phyloP scores from a whole-genome alignment of 768 basidiomycete genomes.

The Boletus tylopilopsis region DNA sequence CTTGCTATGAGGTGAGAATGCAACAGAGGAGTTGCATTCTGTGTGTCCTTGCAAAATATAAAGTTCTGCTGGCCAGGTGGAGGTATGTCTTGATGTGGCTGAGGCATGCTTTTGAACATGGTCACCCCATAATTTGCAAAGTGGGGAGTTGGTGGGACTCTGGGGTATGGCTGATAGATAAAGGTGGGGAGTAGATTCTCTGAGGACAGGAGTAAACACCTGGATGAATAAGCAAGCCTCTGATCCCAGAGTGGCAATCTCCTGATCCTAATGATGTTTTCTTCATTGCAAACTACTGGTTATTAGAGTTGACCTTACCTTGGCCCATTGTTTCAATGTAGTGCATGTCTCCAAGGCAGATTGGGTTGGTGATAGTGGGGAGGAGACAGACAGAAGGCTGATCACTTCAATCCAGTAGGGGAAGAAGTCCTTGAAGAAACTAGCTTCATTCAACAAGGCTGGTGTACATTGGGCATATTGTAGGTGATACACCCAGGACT shows the following conservation, averaged over 20 bases:
- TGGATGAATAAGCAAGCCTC: not conserved
- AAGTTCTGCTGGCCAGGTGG: not conserved
- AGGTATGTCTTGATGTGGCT: not conserved
- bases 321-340: not conserved
- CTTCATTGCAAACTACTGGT: not conserved
- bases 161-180: not conserved
- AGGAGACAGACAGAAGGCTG: slow-evolving; percentile 8
- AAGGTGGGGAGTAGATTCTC: not conserved
- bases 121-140: not conserved
- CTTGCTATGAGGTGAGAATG: not conserved
- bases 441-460: not conserved
- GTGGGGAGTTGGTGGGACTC: not conserved
- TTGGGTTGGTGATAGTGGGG: not conserved
- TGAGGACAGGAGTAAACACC: not conserved
- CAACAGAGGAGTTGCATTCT: not conserved
- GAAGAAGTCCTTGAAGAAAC: slow-evolving; percentile 3
- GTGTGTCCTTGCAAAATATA: not conserved
- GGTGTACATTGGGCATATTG: not conserved
- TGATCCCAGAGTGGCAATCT: not conserved
- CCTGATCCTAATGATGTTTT: not conserved
- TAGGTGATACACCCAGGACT: slow-evolving; percentile 1
- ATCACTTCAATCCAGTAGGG: slow-evolving; percentile 27
- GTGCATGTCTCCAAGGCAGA: slow-evolving; percentile 2
- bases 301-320: not conserved
- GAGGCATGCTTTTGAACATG: not conserved